Evolutionary conservation across 2,329 filamentous ascomycete species (phyloP).

Genomic region (Sclerotinia minor): DNA sequence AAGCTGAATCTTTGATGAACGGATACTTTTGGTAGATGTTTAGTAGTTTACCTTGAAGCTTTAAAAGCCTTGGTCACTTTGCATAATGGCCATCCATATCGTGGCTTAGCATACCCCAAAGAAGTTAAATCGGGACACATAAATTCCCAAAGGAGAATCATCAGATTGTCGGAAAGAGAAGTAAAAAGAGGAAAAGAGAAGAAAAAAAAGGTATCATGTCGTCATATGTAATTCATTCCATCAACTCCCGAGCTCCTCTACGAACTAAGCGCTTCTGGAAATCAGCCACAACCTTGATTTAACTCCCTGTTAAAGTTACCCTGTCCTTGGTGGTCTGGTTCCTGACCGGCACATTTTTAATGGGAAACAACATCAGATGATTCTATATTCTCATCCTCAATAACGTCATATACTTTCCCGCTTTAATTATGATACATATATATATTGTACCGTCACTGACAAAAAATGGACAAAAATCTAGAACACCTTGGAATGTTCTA

Average conservation of each 20-base stretch:
- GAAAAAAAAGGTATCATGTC: not conserved
- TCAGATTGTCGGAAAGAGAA: not conserved
- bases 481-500: not conserved
- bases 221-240: not conserved
- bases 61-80: not conserved
- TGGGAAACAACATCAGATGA: not conserved
- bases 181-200: no score
- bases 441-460: no score
- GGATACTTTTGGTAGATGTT: not conserved
- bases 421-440: no score
- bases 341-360: not conserved
- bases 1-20: not conserved
- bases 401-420: not conserved
- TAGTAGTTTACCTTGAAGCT: not conserved
- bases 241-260: no score
- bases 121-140: not conserved
- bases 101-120: not conserved
- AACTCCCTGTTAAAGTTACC: not conserved
- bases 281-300: constrained; percentile 17
- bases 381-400: not conserved
- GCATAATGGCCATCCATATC: no score
- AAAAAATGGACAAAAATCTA: not conserved
- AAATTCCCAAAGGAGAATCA: not conserved
- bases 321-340: not conserved
- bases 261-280: not conserved